Conservation (phyloP, 208 protist genomes). For the Spongospora subterranea region DNA sequence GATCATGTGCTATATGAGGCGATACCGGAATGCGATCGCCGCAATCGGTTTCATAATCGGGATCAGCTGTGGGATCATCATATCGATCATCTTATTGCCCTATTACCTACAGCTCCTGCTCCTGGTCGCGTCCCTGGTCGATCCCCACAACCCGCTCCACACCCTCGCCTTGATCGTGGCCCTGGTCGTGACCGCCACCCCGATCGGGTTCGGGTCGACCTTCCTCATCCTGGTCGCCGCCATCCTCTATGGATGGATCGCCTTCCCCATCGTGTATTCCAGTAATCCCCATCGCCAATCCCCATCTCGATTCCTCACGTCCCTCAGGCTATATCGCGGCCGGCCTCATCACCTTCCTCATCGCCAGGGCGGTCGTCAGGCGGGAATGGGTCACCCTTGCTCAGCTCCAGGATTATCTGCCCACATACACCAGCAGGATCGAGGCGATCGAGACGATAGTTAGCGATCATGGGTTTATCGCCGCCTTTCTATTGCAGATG, state of each 20-base stretch:
- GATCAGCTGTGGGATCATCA: background rate
- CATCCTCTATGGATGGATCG: background rate
- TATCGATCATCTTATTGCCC: background rate
- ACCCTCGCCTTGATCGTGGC: background rate
- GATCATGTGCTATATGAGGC: too few species aligned
- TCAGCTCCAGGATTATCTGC: background rate
- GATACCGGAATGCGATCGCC: background rate
- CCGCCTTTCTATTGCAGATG: background rate
- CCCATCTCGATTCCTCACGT: background rate
- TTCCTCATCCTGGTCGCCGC: background rate
- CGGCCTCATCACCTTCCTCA: slow-evolving; percentile 17
- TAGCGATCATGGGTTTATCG: background rate
- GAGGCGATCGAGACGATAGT: background rate
- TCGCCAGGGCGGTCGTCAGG: background rate
- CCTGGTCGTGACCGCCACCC: background rate
- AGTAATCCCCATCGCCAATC: background rate
- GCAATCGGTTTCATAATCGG: background rate
- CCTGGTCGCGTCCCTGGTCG: background rate
- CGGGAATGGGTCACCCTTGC: background rate
- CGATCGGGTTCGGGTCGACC: slow-evolving; percentile 16
- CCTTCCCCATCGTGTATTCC: slow-evolving; percentile 1
- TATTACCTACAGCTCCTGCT: background rate
- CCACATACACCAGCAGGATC: background rate
- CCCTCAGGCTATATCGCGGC: background rate
- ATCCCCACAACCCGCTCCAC: background rate